Conservation (phyloP, 2,329 filamentous ascomycete genomes). For the Xylariales sp. region DNA sequence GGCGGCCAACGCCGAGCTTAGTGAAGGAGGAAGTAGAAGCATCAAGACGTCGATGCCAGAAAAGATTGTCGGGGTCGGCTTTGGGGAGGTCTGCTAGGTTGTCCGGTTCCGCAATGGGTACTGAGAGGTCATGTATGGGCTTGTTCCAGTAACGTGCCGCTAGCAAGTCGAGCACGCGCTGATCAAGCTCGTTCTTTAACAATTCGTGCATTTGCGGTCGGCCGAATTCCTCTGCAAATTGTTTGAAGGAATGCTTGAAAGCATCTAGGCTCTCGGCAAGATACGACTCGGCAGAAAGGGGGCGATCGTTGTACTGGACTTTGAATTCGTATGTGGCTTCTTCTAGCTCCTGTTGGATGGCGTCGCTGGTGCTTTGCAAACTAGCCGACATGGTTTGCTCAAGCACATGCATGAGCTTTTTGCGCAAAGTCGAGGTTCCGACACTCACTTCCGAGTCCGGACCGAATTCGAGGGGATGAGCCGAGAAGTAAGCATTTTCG, state of each 20-base stretch:
- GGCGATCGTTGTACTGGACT: conserved; percentile 96
- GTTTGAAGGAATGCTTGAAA: conserved; percentile 97
- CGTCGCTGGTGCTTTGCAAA: conserved; percentile 82
- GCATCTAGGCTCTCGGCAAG: conserved; percentile 90
- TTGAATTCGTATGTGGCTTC: conserved; percentile 99
- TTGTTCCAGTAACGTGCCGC: conserved; percentile 97
- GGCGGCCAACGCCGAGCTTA: conserved; percentile 85
- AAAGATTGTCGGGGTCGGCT: conserved; percentile 76
- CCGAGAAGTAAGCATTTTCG: conserved; percentile 79
- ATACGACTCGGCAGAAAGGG: conserved; percentile 92
- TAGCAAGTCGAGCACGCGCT: conserved; percentile 87
- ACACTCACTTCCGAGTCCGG: conserved; percentile 67
- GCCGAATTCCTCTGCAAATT: conserved; percentile 85
- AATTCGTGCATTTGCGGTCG: conserved; percentile 83
- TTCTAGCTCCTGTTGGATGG: conserved; percentile 90
- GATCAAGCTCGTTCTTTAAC: conserved; percentile 87
- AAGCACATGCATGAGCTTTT: conserved; percentile 94
- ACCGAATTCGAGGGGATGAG: conserved; percentile 78
- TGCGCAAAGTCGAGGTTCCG: conserved; percentile 80
- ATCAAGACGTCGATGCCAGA: conserved; percentile 93
- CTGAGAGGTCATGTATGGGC: conserved; percentile 77
- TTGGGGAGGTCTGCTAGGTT: conserved; percentile 75
- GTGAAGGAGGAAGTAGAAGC: conserved; percentile 86
- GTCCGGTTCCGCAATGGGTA: conserved; percentile 62
- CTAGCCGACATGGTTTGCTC: conserved; percentile 97